phyloP scores from a whole-genome alignment of 495 filamentous ascomycete species.

The Hypoxylon perforatum region DNA sequence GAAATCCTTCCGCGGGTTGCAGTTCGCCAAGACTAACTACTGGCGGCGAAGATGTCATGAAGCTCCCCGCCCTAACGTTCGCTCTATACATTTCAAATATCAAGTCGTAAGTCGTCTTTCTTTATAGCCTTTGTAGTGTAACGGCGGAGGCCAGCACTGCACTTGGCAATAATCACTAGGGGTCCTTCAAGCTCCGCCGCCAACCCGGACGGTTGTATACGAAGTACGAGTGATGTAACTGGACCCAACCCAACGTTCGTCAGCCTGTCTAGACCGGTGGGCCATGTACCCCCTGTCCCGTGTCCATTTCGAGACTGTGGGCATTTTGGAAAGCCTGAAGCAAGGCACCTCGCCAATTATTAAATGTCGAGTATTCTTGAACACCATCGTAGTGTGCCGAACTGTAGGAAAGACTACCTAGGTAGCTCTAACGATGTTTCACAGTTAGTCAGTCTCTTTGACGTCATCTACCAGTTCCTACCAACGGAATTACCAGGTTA shows the following conservation, averaged over 20 bases:
- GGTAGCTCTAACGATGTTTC: neutral
- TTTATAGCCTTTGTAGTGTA: neutral
- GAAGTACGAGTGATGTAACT: constrained; percentile 32
- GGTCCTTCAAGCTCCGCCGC: constrained; percentile 1
- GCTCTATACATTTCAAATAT: neutral
- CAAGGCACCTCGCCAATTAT: constrained; percentile 11
- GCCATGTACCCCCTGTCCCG: constrained; percentile 20
- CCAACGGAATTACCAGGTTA: constrained; percentile 2
- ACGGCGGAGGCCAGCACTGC: neutral
- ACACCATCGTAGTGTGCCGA: neutral
- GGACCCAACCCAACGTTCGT: constrained; percentile 8
- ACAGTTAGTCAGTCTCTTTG: constrained; percentile 9
- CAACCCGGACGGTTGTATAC: constrained; percentile 6
- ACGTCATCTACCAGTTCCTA: constrained; percentile 32
- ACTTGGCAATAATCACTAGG: constrained; percentile 1
- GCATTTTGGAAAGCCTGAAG: constrained; percentile 18
- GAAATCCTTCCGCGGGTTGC: constrained; percentile 4
- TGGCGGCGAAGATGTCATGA: constrained; percentile 11
- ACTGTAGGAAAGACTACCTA: constrained; percentile 1
- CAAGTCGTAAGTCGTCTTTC: neutral
- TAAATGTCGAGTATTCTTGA: neutral
- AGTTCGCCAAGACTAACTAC: constrained; percentile 8
- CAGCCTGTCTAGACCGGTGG: constrained; percentile 16
- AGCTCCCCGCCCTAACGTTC: constrained; percentile 3
- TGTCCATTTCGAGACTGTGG: constrained; percentile 19